Conservation (phyloP, 331 rosid species). For the Acacia pycnantha region DNA sequence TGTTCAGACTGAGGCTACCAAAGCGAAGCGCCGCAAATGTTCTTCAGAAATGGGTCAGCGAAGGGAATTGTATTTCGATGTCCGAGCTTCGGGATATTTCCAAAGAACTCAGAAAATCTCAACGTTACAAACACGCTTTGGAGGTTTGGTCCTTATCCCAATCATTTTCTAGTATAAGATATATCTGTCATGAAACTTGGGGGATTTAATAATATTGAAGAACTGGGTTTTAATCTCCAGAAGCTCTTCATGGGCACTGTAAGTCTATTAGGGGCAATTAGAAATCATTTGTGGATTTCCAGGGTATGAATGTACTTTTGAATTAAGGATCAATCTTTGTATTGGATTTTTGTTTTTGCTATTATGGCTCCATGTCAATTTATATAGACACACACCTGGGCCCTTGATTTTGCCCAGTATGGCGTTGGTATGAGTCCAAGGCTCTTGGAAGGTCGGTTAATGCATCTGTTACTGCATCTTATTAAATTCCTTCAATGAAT, state of each 20-base stretch:
- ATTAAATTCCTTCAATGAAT: constrained; percentile 1
- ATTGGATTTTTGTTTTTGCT: not conserved
- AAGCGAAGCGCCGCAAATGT: constrained; percentile 81
- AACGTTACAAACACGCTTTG: constrained; percentile 87
- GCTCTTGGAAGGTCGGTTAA: not conserved
- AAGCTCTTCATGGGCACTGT: not conserved
- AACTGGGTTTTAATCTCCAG: not conserved
- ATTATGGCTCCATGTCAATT: not conserved
- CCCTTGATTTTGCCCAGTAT: not conserved
- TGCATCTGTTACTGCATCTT: not conserved
- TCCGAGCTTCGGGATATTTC: constrained; percentile 74
- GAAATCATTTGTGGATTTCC: constrained; percentile 8
- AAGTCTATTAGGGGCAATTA: not conserved
- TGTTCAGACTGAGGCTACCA: constrained; percentile 74
- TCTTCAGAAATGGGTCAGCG: constrained; percentile 70
- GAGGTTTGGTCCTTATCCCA: constrained; percentile 53
- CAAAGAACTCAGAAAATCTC: constrained; percentile 74
- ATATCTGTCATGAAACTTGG: constrained; percentile 5
- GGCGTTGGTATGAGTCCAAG: not conserved
- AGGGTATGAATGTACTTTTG: not conserved
- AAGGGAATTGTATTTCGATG: constrained; percentile 64
- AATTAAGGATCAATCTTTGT: not conserved
- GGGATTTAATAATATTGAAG: not conserved
- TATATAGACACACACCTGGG: not conserved
- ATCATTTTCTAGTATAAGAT: not conserved